Evolutionary conservation across 306 rosid genomes (phyloP).

Genomic region (Acacia crassicarpa): DNA sequence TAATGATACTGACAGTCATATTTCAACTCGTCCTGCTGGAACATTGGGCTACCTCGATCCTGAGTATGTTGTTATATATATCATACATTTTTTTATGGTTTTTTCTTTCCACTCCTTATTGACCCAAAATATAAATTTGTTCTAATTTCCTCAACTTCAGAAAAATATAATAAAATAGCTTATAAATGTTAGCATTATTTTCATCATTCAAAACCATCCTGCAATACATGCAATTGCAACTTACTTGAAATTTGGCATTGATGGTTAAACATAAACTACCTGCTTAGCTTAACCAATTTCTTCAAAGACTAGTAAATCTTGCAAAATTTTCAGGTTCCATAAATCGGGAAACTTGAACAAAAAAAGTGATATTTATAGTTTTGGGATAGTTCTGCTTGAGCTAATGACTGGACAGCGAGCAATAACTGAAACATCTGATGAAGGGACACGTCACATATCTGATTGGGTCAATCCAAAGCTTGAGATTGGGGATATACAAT

Average conservation of each 20-base stretch:
- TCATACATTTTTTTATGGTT: too few species aligned
- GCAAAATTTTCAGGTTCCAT: neutral
- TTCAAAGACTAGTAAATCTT: neutral
- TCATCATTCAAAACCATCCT: too few species aligned
- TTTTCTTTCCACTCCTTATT: neutral
- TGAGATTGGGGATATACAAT: conserved; percentile 17
- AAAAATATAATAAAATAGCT: neutral
- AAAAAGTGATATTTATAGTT: conserved; percentile 7
- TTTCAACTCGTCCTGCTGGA: conserved; percentile 32
- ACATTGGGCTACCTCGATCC: conserved; percentile 40
- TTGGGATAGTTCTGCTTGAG: conserved; percentile 32
- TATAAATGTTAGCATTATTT: too few species aligned
- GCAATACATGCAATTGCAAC: neutral
- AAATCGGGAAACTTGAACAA: neutral
- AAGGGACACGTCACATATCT: neutral
- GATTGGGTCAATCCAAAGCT: conserved; percentile 2
- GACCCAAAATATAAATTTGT: neutral
- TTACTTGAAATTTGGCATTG: neutral
- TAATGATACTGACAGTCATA: conserved; percentile 29
- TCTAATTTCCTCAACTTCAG: neutral
- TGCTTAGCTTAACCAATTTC: neutral
- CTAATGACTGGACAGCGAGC: conserved; percentile 26
- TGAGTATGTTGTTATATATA: conserved; percentile 26
- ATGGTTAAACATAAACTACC: neutral
- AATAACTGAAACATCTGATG: neutral